Evolutionary conservation across 1,284 basidiomycete genomes (phyloP).

Genomic region (Puccinia novopanici): DNA sequence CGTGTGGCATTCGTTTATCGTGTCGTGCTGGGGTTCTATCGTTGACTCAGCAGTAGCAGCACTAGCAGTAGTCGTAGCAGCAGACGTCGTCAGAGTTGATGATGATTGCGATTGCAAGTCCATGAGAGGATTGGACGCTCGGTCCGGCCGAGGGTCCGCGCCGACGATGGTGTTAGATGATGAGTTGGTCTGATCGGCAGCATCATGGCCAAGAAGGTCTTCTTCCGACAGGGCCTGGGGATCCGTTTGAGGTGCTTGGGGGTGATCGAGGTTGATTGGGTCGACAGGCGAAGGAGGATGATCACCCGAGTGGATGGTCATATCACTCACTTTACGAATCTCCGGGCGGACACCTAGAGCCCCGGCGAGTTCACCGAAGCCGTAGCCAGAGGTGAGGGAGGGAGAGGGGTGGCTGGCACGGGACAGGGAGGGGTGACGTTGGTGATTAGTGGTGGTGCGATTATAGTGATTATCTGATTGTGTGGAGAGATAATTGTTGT

Average conservation of each 20-base stretch:
- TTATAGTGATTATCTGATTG: not conserved
- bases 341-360: slow-evolving; percentile 44
- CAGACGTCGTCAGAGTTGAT: slow-evolving; percentile 15
- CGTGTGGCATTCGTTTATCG: slow-evolving; percentile 21
- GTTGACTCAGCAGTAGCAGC: slow-evolving; percentile 7
- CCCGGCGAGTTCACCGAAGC: slow-evolving; percentile 42
- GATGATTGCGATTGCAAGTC: slow-evolving; percentile 16
- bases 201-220: not conserved
- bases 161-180: not conserved
- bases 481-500: not conserved
- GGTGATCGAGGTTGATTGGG: slow-evolving; percentile 26
- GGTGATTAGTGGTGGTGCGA: slow-evolving; percentile 3
- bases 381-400: slow-evolving; percentile 16
- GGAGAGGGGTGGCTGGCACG: not conserved
- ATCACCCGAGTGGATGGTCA: slow-evolving; percentile 41
- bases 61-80: no score
- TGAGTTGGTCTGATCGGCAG: not conserved
- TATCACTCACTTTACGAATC: slow-evolving; percentile 48
- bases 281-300: slow-evolving; percentile 19
- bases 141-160: slow-evolving; percentile 20
- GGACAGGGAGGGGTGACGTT: not conserved
- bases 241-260: not conserved
- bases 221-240: not conserved
- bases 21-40: slow-evolving; percentile 10
- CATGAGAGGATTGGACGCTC: slow-evolving; percentile 7